Percentiles rank a stretch among this genome's conserved stretches.
Evolutionary conservation across 2,329 filamentous ascomycete genomes (phyloP).

Genomic region (Colletotrichum tropicale): DNA sequence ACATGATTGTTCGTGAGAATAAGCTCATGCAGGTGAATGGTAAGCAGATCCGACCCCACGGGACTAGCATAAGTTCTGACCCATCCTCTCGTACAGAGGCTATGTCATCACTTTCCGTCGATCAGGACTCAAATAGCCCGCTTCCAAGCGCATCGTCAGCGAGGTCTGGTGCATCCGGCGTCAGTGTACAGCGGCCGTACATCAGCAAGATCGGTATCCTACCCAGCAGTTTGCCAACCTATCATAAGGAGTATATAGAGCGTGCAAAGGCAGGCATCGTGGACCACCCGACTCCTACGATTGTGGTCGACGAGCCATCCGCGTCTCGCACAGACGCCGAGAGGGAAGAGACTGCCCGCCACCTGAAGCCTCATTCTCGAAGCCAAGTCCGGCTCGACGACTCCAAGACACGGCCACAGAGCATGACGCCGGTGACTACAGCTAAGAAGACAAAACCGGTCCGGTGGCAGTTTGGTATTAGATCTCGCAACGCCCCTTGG

Average conservation of each 20-base stretch:
- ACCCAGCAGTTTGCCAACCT: slow-evolving; percentile 87
- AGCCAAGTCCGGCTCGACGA: slow-evolving; percentile 73
- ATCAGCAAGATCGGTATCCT: slow-evolving; percentile 90
- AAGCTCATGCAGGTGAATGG: slow-evolving; percentile 95
- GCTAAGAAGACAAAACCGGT: slow-evolving; percentile 78
- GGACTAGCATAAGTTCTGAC: background rate
- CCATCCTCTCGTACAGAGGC: slow-evolving; percentile 27
- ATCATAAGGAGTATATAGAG: slow-evolving; percentile 91
- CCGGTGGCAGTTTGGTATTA: slow-evolving; percentile 97
- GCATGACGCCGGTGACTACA: slow-evolving; percentile 62
- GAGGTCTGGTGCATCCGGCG: slow-evolving; percentile 57
- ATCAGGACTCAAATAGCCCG: slow-evolving; percentile 47
- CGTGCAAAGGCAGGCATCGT: slow-evolving; percentile 62
- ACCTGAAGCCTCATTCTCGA: slow-evolving; percentile 84
- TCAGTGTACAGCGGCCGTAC: slow-evolving; percentile 59
- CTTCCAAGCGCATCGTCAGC: slow-evolving; percentile 60
- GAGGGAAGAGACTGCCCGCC: slow-evolving; percentile 79
- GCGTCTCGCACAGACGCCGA: slow-evolving; percentile 70
- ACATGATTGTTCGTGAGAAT: slow-evolving; percentile 96
- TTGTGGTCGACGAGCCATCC: slow-evolving; percentile 51
- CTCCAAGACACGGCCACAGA: slow-evolving; percentile 61
- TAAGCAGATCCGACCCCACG: slow-evolving; percentile 54
- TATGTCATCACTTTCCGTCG: slow-evolving; percentile 28
- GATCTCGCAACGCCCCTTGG: slow-evolving; percentile 90
- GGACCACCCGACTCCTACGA: slow-evolving; percentile 44